phyloP scores from a whole-genome alignment of 2,329 filamentous ascomycete species.

The Colletotrichum echinochloae region DNA sequence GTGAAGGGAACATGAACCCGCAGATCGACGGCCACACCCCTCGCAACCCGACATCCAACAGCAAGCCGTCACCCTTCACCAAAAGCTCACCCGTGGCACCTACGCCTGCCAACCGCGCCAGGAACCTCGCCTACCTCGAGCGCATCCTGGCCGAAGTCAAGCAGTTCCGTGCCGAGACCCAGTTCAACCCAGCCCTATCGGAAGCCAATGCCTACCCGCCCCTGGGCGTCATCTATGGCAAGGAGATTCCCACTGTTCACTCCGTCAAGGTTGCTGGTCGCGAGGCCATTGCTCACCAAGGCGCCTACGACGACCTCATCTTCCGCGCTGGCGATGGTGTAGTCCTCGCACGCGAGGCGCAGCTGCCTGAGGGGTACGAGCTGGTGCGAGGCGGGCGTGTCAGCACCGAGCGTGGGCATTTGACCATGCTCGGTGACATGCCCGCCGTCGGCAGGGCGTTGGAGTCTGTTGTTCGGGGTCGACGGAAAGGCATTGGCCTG shows the following conservation, averaged over 20 bases:
- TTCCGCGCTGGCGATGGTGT: constrained; percentile 93
- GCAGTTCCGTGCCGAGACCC: constrained; percentile 80
- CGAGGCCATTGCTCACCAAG: constrained; percentile 79
- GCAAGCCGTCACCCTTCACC: constrained; percentile 41
- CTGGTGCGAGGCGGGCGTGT: constrained; percentile 80
- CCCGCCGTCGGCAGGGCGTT: constrained; percentile 83
- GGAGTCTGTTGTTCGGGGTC: constrained; percentile 73
- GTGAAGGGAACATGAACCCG: constrained; percentile 57
- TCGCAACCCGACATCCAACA: constrained; percentile 40
- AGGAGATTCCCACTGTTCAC: constrained; percentile 86
- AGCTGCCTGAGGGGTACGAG: constrained; percentile 84
- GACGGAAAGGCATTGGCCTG: constrained; percentile 78
- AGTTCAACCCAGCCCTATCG: constrained; percentile 69
- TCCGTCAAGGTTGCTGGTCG: constrained; percentile 79
- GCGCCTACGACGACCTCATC: constrained; percentile 87
- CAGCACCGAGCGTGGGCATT: constrained; percentile 85
- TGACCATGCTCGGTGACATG: constrained; percentile 87
- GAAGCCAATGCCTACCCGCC: constrained; percentile 83
- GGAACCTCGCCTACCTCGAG: constrained; percentile 73
- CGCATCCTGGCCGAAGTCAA: constrained; percentile 79
- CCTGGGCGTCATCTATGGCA: constrained; percentile 85
- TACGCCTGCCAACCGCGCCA: constrained; percentile 63
- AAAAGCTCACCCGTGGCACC: constrained; percentile 45
- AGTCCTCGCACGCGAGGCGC: constrained; percentile 84
- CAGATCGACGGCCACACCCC: constrained; percentile 56